A percentile compares a stretch with the other conserved stretches of the same genome.
Evolutionary conservation across 2,329 filamentous ascomycete species (phyloP).

Genomic region (Neopestalotiopsis sp.): DNA sequence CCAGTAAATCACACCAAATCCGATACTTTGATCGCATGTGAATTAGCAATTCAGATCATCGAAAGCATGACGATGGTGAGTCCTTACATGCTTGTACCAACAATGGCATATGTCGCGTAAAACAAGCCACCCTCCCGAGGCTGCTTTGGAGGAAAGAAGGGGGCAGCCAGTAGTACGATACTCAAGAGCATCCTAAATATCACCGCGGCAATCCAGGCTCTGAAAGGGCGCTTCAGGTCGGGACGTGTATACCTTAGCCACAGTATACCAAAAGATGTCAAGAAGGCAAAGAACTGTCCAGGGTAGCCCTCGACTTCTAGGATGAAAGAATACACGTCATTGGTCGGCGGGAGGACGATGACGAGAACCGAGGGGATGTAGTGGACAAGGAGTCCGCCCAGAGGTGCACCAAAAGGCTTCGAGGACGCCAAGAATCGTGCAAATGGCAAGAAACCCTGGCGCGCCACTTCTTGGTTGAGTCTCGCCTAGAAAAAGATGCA

Average conservation of each 20-base stretch:
- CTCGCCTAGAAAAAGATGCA: conserved; percentile 57
- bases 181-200: conserved; percentile 59
- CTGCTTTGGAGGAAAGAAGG: conserved; percentile 64
- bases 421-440: conserved; percentile 66
- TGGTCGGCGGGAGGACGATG: conserved; percentile 68
- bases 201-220: conserved; percentile 67
- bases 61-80: neutral
- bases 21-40: conserved; percentile 49
- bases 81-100: conserved; percentile 59
- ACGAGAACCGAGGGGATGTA: conserved; percentile 72
- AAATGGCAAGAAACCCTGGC: conserved; percentile 73
- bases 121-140: conserved; percentile 53
- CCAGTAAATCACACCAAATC: conserved; percentile 70
- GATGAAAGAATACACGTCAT: conserved; percentile 75
- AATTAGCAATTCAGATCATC: conserved; percentile 21
- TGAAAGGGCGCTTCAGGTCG: conserved; percentile 67
- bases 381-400: conserved; percentile 72
- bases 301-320: conserved; percentile 75
- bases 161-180: conserved; percentile 61
- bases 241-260: conserved; percentile 65
- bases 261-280: conserved; percentile 62
- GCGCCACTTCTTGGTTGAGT: conserved; percentile 74
- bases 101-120: conserved; percentile 60
- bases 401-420: conserved; percentile 68
- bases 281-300: conserved; percentile 64